Conservation (phyloP, 192 early-diverging fungal genomes). For the Coemansia sp. region DNA sequence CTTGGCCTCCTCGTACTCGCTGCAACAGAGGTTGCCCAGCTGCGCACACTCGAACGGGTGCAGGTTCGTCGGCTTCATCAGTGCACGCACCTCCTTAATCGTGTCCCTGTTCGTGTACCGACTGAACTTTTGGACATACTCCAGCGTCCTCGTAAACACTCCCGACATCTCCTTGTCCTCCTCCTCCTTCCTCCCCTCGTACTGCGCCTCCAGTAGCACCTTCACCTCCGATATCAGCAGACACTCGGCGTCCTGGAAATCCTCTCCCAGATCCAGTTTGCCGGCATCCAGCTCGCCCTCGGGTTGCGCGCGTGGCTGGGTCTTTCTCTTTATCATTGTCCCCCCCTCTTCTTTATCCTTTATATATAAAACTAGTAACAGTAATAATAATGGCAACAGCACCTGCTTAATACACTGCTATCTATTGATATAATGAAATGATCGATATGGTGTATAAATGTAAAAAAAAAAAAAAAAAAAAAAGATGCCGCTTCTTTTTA, state of each 20-base stretch:
- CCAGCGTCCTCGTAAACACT: conserved; percentile 79
- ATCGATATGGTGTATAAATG: too few species aligned
- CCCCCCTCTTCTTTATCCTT: background rate
- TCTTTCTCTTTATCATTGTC: conserved; percentile 1
- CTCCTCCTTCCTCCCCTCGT: conserved; percentile 50
- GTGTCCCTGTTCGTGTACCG: conserved; percentile 84
- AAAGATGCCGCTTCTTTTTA: too few species aligned
- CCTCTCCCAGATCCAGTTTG: conserved; percentile 49
- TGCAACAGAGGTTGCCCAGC: conserved; percentile 88
- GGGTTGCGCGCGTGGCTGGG: conserved; percentile 18
- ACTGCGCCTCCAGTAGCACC: conserved; percentile 69
- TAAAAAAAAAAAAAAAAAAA: too few species aligned
- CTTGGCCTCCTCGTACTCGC: conserved; percentile 88
- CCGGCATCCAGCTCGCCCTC: conserved; percentile 46
- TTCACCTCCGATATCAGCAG: conserved; percentile 72
- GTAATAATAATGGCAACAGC: too few species aligned
- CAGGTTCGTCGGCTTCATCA: conserved; percentile 48
- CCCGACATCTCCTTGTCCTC: conserved; percentile 56
- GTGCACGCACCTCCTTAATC: conserved; percentile 73
- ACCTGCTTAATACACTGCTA: too few species aligned
- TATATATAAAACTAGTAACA: background rate
- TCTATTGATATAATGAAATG: too few species aligned
- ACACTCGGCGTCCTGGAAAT: conserved; percentile 72
- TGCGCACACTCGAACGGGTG: conserved; percentile 87
- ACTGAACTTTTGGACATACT: conserved; percentile 83